Evolutionary conservation across 176 grass and related monocot species (phyloP).

Genomic region (Aegilops umbellulata): DNA sequence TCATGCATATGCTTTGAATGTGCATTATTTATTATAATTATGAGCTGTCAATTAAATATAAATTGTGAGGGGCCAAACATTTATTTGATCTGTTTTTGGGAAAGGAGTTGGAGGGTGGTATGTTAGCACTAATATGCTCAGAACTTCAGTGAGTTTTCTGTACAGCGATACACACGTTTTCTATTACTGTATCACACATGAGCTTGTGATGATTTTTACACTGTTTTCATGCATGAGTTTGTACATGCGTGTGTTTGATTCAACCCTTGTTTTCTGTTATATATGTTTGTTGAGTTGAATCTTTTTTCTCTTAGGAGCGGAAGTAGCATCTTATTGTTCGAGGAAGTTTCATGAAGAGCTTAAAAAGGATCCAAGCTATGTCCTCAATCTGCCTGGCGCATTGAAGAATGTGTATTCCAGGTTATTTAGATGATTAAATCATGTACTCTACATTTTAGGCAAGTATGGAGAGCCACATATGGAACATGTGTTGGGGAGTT

Average conservation of each 20-base stretch:
- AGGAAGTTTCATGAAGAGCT: background rate
- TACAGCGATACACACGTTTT: background rate
- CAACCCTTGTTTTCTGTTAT: background rate
- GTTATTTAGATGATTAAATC: background rate
- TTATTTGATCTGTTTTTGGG: background rate
- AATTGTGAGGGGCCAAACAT: background rate
- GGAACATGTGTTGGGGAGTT: background rate
- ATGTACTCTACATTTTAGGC: background rate
- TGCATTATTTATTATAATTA: background rate
- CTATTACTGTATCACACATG: background rate
- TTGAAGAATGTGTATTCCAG: background rate
- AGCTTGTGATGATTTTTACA: background rate
- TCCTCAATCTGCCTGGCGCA: background rate
- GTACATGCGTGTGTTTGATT: background rate
- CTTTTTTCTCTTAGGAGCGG: background rate
- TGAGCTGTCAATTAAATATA: background rate
- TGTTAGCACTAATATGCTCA: background rate
- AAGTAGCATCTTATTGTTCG: background rate
- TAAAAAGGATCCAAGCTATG: background rate
- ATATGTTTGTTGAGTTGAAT: background rate
- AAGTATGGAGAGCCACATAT: background rate
- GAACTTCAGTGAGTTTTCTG: background rate
- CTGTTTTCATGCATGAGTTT: background rate
- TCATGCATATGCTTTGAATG: background rate
- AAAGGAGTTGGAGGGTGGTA: background rate